These are phyloP conservation scores for Stagonosporopsis chrysanthemi DNA, from an alignment of 2,329 filamentous ascomycete genomes.

Conservation along the genomic window DNA sequence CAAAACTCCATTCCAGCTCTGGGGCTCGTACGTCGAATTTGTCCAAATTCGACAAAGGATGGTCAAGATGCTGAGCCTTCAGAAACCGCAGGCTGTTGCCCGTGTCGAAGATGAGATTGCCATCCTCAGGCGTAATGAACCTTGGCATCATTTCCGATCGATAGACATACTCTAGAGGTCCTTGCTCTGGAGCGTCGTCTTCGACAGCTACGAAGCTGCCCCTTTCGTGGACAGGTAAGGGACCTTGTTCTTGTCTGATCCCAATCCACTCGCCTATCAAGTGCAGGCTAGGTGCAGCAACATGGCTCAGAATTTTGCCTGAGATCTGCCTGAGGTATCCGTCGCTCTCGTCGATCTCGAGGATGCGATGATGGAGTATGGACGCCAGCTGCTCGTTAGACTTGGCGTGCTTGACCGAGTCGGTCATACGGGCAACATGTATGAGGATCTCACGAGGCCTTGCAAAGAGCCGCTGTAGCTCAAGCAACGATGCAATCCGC, in stretches of 20 bases:
- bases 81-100: constrained; percentile 79
- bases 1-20: constrained; percentile 71
- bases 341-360: constrained; percentile 68
- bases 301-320: constrained; percentile 69
- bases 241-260: constrained; percentile 55
- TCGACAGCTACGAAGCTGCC: constrained; percentile 42
- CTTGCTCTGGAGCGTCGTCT: constrained; percentile 33
- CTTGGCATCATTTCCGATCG: constrained; percentile 71
- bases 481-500: constrained; percentile 47
- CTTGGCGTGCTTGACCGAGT: constrained; percentile 53
- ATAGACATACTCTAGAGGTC: constrained; percentile 65
- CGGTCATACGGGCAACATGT: constrained; percentile 61
- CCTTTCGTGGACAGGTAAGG: constrained; percentile 36
- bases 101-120: constrained; percentile 77
- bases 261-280: constrained; percentile 79
- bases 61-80: constrained; percentile 72
- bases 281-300: constrained; percentile 71
- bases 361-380: constrained; percentile 45
- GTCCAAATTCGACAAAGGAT: constrained; percentile 68
- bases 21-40: constrained; percentile 63
- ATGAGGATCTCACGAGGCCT: constrained; percentile 61
- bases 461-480: constrained; percentile 52
- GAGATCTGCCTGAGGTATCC: constrained; percentile 69
- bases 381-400: constrained; percentile 50
- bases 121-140: constrained; percentile 75